Evolutionary conservation across 2,329 filamentous ascomycete species (phyloP), one percentile per base, ranked within the genome.

Genomic region (Hortaea werneckii): DNA sequence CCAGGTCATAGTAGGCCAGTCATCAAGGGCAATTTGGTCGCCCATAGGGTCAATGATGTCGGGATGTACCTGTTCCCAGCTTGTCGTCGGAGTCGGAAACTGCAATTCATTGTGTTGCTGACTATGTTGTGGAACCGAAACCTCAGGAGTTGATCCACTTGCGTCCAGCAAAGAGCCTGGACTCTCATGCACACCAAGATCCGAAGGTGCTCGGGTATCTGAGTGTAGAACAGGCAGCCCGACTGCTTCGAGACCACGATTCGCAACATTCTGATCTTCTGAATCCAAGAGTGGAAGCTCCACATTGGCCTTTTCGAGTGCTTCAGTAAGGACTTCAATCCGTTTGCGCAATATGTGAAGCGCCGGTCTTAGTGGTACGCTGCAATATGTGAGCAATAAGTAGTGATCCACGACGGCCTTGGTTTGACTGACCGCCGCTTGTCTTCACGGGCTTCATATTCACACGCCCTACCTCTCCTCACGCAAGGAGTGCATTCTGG

Each of bases 231-330:
- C 40, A 27, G 40, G 12, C 27, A 41, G 13, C 7, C 27, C 40
- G 28, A 41, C 40, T 10, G 40, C 45, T 20, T 45, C 38, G 44
- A 49, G 54, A 1, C 65, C 48, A 0, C 64, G 63, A 46, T 65
- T 67, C 4, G 65, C 65, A 27, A 64, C 65, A 6, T 64, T 65
- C 5, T 65, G 65, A 42, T 69, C 66, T 20, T 45, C 39, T 29
- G 35, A 7, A 10, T 45, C 32, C 8, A 35, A n/a, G n/a, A 35
- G 32, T 9, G 32, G 32, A 35, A 35, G 8, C n/a, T 9, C 32
- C 32, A 35, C 32, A 9, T n/a, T n/a, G 32, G 32, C 32, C 8
- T 9, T 35, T 35, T 35, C 9, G 9, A 35, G n/a, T 9, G 32
- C 32, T n/a, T 9, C n/a, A n/a, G 32, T 35, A 9, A 35, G 32